Evolutionary conservation across 176 grass and related monocot species (phyloP).

Genomic region (Triticum turgidum): DNA sequence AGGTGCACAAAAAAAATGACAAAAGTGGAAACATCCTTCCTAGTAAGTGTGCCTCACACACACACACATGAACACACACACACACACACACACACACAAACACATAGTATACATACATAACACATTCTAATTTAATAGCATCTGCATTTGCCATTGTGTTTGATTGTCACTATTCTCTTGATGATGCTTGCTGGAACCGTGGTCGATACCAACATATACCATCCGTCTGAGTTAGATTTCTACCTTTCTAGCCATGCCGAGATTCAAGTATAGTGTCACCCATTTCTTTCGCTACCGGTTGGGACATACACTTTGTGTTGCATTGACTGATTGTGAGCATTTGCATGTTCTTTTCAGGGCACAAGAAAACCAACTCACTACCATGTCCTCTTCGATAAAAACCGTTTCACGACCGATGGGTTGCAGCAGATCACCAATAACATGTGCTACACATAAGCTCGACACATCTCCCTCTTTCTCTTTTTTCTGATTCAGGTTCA

Average conservation of each 20-base stretch:
- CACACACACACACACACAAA: background rate
- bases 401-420: slow-evolving; percentile 38
- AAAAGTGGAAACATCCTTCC: slow-evolving; percentile 74
- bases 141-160: background rate
- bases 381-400: slow-evolving; percentile 56
- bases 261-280: slow-evolving; percentile 37
- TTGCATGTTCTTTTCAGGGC: slow-evolving; percentile 31
- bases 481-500: background rate
- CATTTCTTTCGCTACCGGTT: background rate
- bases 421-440: slow-evolving; percentile 56
- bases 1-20: slow-evolving; percentile 42
- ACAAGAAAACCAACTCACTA: slow-evolving; percentile 61
- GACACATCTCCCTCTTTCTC: background rate
- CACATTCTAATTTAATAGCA: background rate
- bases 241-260: slow-evolving; percentile 79
- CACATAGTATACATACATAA: background rate
- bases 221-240: slow-evolving; percentile 76
- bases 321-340: background rate
- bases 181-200: slow-evolving; percentile 50
- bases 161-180: background rate
- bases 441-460: slow-evolving; percentile 70
- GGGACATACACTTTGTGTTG: background rate
- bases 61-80: background rate
- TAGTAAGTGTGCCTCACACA: slow-evolving; percentile 33
- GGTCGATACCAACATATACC: slow-evolving; percentile 63